Evolutionary conservation across 371 early-diverging fungal species (phyloP), one percentile per base, ranked within the genome.

Genomic region (Nematocida homosporus): DNA sequence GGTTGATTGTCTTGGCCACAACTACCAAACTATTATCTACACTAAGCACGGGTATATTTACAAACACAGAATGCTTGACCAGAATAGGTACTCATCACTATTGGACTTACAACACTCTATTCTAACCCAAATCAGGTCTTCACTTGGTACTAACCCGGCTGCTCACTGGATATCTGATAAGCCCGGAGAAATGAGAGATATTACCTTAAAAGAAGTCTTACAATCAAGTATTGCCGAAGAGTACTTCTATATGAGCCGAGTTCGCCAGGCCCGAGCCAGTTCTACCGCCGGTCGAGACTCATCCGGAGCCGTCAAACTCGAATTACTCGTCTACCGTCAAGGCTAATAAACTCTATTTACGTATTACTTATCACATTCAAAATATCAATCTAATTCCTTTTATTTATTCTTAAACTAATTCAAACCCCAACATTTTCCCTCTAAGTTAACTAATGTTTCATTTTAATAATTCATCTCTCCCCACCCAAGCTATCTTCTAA

Each of bases 181-280:
- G 63, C 63, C 50, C 0, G 75, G 63, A 5, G 75, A 72, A 41
- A 72, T 59, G 63, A 59, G 44, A 42, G 75, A 72, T 8, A 72
- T 72, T 1, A 72, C 75, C 52, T 38, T 61, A 0, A 72, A 72
- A 30, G 75, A 72, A 25, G 34, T 60, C 20, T 5, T 72, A 3
- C 75, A 72, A 23, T 47, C 60, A 10, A 64, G 75, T 5, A 44
- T 72, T 23, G 30, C 44, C 20, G 61, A 61, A 23, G 75, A 72
- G 60, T 72, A 35, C 75, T 72, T 61, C 25, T 32, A 23, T 18
- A 59, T 72, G 61, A 32, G 61, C 52, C 34, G n/a, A 1, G 50
- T 50, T 0, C 18, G 44, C 1, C 30, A 42, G 38, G 27, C 25
- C 20, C 18, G 40, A 3, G 63, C 63, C 20, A 35, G 2, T 0